Base-by-base conservation (phyloP, 257 asterid species). In the Cinchona pubescens region DNA sequence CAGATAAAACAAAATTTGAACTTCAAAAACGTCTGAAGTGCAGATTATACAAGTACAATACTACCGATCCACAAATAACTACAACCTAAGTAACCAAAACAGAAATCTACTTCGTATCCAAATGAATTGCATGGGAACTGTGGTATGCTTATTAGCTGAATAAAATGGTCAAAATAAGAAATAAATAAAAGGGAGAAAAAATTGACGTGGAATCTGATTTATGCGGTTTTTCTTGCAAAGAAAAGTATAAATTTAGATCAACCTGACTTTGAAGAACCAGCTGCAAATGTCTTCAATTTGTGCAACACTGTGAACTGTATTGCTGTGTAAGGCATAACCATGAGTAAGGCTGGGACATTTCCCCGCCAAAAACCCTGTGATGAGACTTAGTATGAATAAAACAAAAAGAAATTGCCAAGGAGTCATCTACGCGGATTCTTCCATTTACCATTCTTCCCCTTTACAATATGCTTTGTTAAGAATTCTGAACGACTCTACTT, bases 241-340 rank as follows among this genome's bases (percentile, higher is more conserved):
- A 42, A 37, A 74, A 83, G 56, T 58, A 55, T 70, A 67, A 49
- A 40, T 55, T 70, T 40, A 12, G 38, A 46, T 76, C 87, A 48
- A 91, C 98, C 98, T 88, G 97, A 55, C 81, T 89, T 94, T 58
- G 96, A 89, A 61, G 98, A 94, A 75, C 97, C 97, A 78, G 97
- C 84, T 61, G 88, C 98, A 40, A 92, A 63, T 25, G 95, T 84
- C 88, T 94, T 94, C 78, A 94, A 81, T 83, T 85, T 85, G 82
- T 92, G 97, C 84, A 92, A 66, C 60, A 90, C 96, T 10, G 92
- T 78, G 82, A 94, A 94, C 66, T 94, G 98, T 82, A 94, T 94
- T 48, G 98, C 94, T 29, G 97, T 92, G 77, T 94, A 94, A 29
- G 97, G 97, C 98, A 92, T 90, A 78, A 89, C 97, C 98, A 94